Conservation (phyloP, 345 rosid genomes). For the Syzygium aqueum region DNA sequence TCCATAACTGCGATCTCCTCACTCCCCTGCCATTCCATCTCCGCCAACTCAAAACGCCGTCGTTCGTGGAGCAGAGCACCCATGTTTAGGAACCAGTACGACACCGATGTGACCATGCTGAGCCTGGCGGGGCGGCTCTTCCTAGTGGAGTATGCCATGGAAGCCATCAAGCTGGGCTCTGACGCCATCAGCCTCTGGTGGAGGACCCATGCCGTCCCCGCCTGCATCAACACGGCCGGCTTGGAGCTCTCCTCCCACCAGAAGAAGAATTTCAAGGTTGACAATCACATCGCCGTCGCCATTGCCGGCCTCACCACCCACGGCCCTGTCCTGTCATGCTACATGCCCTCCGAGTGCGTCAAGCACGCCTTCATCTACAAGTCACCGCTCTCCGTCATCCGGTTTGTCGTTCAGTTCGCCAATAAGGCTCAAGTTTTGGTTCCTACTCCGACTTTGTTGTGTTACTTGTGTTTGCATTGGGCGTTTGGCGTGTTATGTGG, state of each 20-base stretch:
- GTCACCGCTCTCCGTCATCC: slow-evolving; percentile 35
- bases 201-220: slow-evolving; percentile 73
- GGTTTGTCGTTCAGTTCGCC: neutral
- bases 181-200: slow-evolving; percentile 97
- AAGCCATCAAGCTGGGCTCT: slow-evolving; percentile 93
- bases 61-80: neutral
- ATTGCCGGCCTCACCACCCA: slow-evolving; percentile 89
- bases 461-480: neutral
- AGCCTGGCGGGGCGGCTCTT: slow-evolving; percentile 73
- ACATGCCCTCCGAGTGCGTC: slow-evolving; percentile 87
- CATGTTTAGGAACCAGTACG: slow-evolving; percentile 94
- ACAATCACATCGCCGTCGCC: slow-evolving; percentile 88
- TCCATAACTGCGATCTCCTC: neutral
- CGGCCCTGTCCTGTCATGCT: slow-evolving; percentile 83
- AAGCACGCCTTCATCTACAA: slow-evolving; percentile 77
- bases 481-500: neutral
- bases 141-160: slow-evolving; percentile 98
- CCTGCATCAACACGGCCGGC: slow-evolving; percentile 76
- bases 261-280: slow-evolving; percentile 91
- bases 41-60: neutral
- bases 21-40: neutral
- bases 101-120: slow-evolving; percentile 90
- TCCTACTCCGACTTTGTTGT: neutral
- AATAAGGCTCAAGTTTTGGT: neutral
- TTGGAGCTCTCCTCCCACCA: slow-evolving; percentile 91